A percentile compares a stretch with the other conserved stretches of the same genome.
Conservation (phyloP, 2,329 filamentous ascomycete species). For the Arthrinium puccinioides region DNA sequence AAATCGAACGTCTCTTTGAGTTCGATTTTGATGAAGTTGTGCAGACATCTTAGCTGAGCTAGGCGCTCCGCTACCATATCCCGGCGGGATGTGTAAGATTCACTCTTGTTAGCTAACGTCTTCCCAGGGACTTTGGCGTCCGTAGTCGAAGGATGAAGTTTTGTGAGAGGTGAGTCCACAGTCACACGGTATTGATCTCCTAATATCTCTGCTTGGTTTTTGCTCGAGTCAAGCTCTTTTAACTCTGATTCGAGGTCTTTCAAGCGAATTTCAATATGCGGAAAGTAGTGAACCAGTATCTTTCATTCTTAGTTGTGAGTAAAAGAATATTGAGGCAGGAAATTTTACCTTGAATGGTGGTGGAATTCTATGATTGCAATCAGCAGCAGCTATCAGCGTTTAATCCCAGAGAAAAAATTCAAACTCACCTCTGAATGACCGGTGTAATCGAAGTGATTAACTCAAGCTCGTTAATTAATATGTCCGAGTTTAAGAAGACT, state of each 20-base stretch:
- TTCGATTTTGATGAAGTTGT: background rate
- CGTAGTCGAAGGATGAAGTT: too few species aligned
- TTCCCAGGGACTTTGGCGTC: background rate
- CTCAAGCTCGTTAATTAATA: background rate
- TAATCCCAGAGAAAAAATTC: background rate
- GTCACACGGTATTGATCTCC: background rate
- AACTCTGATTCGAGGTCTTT: background rate
- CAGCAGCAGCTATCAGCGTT: too few species aligned
- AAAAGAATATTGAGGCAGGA: background rate
- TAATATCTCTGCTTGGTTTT: background rate
- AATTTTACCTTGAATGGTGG: background rate
- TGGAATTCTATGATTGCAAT: background rate
- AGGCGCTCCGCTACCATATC: background rate
- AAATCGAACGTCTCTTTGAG: background rate
- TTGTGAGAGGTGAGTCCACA: fast-evolving
- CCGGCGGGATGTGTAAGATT: background rate
- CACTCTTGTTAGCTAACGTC: background rate
- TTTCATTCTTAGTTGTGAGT: background rate
- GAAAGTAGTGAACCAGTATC: background rate
- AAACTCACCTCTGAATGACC: background rate
- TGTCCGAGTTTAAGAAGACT: background rate
- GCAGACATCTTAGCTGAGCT: background rate
- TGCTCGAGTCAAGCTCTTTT: background rate
- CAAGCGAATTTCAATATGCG: background rate
- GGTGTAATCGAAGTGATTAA: background rate